Percentiles rank a stretch among this genome's conserved stretches.
These are phyloP conservation scores for Cucumis sativus DNA, from an alignment of 306 rosid genomes.

Conservation along the genomic window DNA sequence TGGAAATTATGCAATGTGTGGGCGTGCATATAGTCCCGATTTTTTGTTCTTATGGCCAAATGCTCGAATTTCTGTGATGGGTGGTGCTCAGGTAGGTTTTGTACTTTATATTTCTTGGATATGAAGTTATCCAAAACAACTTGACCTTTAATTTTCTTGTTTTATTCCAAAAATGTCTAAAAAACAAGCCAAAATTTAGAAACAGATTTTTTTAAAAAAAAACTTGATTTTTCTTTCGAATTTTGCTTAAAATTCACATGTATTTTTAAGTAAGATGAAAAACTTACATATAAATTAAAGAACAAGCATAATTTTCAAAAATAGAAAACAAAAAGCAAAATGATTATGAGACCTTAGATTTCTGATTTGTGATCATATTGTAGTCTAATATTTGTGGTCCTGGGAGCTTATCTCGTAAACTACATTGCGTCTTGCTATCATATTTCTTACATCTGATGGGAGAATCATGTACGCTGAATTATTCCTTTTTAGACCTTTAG, in stretches of 20 bases:
- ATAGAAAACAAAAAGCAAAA: not conserved
- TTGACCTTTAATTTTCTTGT: too few species aligned
- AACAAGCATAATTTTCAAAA: not conserved
- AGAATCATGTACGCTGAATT: not conserved
- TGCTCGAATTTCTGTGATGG: conserved; percentile 93
- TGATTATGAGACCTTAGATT: not conserved
- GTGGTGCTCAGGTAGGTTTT: conserved; percentile 81
- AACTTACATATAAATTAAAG: too few species aligned
- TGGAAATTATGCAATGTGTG: conserved; percentile 99
- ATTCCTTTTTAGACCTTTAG: not conserved
- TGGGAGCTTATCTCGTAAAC: not conserved
- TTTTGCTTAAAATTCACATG: too few species aligned
- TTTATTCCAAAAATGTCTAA: too few species aligned
- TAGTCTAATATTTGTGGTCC: not conserved
- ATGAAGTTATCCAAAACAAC: not conserved
- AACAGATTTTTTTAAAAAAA: too few species aligned
- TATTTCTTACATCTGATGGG: not conserved
- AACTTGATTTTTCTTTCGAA: too few species aligned
- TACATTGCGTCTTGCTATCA: not conserved
- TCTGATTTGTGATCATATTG: not conserved
- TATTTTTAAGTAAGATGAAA: too few species aligned
- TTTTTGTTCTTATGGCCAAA: conserved; percentile 97
- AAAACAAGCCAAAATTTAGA: too few species aligned
- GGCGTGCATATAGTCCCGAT: conserved; percentile 94
- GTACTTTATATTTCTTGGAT: not conserved